Evolutionary conservation across 169 alveolate genomes (phyloP).

Genomic region (Babesia bovis): DNA sequence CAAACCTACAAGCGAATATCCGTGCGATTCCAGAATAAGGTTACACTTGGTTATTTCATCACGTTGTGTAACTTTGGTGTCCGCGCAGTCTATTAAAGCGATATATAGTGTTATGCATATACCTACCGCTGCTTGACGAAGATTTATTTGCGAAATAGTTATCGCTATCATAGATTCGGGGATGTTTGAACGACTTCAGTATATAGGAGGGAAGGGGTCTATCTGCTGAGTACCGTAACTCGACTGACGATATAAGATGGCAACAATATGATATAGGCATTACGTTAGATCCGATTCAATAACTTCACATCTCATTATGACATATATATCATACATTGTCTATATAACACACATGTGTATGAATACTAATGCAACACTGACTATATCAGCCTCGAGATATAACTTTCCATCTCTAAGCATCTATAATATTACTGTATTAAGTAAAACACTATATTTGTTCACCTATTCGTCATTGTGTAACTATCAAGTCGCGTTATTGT

Average conservation of each 20-base stretch:
- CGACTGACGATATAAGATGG: conserved; percentile 53
- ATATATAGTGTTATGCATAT: background rate
- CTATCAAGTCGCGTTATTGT: too few relatives aligned
- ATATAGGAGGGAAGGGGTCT: conserved; percentile 37
- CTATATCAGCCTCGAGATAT: background rate
- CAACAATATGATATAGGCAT: conserved; percentile 66
- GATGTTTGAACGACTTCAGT: conserved; percentile 49
- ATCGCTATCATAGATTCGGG: conserved; percentile 22
- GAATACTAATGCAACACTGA: background rate
- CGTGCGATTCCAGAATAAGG: conserved; percentile 24
- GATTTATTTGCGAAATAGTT: background rate
- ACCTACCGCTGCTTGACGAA: conserved; percentile 9
- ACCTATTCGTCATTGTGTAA: too few relatives aligned
- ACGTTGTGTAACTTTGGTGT: background rate
- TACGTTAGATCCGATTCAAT: background rate
- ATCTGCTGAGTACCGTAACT: conserved; percentile 48
- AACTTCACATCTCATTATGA: background rate
- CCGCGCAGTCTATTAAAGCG: background rate
- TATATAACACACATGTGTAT: background rate
- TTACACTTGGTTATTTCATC: conserved; percentile 14
- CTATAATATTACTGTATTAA: too few relatives aligned
- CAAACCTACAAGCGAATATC: conserved; percentile 18
- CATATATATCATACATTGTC: background rate
- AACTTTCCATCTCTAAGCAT: too few relatives aligned
- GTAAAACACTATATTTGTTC: too few relatives aligned